These are phyloP conservation scores for Aspergillus avenaceus DNA, from an alignment of 495 filamentous ascomycete species.

Conservation along the genomic window DNA sequence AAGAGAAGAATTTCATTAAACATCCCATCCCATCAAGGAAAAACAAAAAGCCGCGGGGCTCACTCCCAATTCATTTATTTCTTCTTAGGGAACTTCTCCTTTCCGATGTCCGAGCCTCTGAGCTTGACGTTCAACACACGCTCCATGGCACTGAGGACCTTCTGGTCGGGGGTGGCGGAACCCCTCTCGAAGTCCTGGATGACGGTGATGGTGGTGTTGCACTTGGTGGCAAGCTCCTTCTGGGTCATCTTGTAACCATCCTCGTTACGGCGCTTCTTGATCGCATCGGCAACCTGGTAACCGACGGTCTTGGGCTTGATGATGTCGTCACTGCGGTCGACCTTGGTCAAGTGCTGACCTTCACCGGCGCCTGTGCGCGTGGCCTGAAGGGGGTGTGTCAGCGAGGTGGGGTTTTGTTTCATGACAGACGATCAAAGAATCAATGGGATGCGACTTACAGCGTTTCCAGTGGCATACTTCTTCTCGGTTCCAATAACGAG, in stretches of 20 bases:
- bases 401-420: not conserved
- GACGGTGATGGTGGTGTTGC: slow-evolving; percentile 77
- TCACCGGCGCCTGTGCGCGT: slow-evolving; percentile 59
- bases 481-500: slow-evolving; percentile 83
- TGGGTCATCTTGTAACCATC: slow-evolving; percentile 84
- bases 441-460: too few species aligned
- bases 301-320: slow-evolving; percentile 92
- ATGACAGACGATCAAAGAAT: not conserved
- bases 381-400: slow-evolving; percentile 32
- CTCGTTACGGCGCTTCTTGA: slow-evolving; percentile 70
- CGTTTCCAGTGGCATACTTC: slow-evolving; percentile 74
- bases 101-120: slow-evolving; percentile 70
- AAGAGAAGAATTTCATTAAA: slow-evolving; percentile 17
- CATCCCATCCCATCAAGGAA: slow-evolving; percentile 23
- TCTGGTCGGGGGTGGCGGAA: slow-evolving; percentile 76
- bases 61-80: slow-evolving; percentile 40
- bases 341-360: slow-evolving; percentile 95
- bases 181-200: slow-evolving; percentile 86
- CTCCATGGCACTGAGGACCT: slow-evolving; percentile 77
- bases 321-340: slow-evolving; percentile 97
- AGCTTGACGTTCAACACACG: slow-evolving; percentile 81
- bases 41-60: slow-evolving; percentile 28
- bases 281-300: slow-evolving; percentile 71
- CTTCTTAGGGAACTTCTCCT: slow-evolving; percentile 72
- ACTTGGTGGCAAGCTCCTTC: slow-evolving; percentile 92